Percentiles rank a stretch among this genome's conserved stretches.
Conservation (phyloP, 2,329 filamentous ascomycete species). For the Seiridium unicorne region DNA sequence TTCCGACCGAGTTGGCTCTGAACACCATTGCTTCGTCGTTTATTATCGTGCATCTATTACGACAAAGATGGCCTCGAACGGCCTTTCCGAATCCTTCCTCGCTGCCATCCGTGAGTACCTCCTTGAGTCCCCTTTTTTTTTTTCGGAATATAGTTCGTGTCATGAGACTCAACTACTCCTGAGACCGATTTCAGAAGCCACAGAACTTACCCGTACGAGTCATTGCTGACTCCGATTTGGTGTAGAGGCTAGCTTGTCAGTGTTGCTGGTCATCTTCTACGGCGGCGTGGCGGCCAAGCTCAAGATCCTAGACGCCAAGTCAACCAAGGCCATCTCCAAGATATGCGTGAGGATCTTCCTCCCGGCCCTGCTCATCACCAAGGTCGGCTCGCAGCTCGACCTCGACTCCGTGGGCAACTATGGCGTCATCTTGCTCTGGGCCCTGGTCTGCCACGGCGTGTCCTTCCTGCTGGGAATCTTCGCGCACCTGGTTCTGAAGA, state of each 20-base stretch:
- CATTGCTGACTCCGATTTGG: no score
- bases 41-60: no score
- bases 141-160: no score
- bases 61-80: constrained; percentile 16
- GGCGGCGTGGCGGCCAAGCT: constrained; percentile 38
- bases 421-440: constrained; percentile 39
- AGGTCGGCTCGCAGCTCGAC: constrained; percentile 41
- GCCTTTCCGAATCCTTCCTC: constrained; percentile 36
- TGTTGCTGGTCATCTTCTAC: constrained; percentile 44
- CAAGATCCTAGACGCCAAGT: constrained; percentile 32
- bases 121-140: no score
- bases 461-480: constrained; percentile 39
- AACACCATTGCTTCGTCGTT: no score
- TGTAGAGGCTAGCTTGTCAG: constrained; percentile 40
- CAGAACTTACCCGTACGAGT: no score
- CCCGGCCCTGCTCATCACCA: constrained; percentile 42
- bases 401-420: constrained; percentile 33
- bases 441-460: constrained; percentile 33
- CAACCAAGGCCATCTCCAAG: constrained; percentile 41
- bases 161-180: no score
- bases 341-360: constrained; percentile 47
- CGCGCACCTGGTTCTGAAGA: constrained; percentile 32
- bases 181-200: no score
- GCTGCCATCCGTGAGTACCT: constrained; percentile 33
- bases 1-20: no score